Percentiles rank a stretch among this genome's conserved stretches.
phyloP scores from a whole-genome alignment of 768 basidiomycete genomes.

The Agrocybe praecox region DNA sequence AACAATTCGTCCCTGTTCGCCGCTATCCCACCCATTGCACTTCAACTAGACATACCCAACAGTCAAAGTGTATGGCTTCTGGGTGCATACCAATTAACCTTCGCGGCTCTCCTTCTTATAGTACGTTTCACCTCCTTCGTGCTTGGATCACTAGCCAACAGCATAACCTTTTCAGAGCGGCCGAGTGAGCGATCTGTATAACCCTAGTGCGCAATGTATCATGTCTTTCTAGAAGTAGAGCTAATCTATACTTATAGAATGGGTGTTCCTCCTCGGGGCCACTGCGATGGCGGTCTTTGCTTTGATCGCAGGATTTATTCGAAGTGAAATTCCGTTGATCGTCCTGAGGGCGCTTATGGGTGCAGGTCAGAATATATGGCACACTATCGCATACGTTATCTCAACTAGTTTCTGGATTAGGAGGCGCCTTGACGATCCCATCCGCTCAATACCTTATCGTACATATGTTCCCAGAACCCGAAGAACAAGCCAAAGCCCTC shows the following conservation, averaged over 20 bases:
- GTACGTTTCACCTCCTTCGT: constrained; percentile 27
- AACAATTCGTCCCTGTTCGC: constrained; percentile 43
- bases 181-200: constrained; percentile 38
- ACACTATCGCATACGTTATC: not conserved
- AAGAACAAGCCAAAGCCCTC: constrained; percentile 49
- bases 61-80: constrained; percentile 39
- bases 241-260: constrained; percentile 26
- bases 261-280: constrained; percentile 43
- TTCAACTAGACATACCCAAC: constrained; percentile 18
- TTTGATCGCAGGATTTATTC: constrained; percentile 47
- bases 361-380: constrained; percentile 30
- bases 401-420: constrained; percentile 15
- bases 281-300: constrained; percentile 42
- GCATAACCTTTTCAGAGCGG: too few relatives aligned
- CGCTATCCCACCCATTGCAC: constrained; percentile 36
- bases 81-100: constrained; percentile 42
- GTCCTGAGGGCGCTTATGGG: constrained; percentile 56
- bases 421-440: constrained; percentile 52
- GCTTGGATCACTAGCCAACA: too few relatives aligned
- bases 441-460: constrained; percentile 53
- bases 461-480: constrained; percentile 48
- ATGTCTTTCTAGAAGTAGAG: not conserved
- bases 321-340: constrained; percentile 47
- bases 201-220: constrained; percentile 33
- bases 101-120: constrained; percentile 43